Percentiles rank a stretch among this genome's conserved stretches.
These are phyloP conservation scores for Mucor indicus DNA, from an alignment of 371 early-diverging fungal species.

Conservation along the genomic window DNA sequence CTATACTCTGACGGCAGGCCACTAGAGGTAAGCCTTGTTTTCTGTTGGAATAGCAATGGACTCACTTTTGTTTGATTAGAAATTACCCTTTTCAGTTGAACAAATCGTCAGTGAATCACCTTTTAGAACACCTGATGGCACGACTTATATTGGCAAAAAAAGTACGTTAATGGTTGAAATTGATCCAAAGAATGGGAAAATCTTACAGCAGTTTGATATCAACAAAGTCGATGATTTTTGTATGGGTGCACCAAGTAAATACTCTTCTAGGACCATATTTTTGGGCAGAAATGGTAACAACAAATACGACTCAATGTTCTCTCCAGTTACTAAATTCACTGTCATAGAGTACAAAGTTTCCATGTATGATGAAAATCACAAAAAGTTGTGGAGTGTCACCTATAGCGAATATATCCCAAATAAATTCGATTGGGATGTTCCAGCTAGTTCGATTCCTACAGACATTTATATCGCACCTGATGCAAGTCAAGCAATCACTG, in stretches of 20 bases:
- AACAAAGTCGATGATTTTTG: slow-evolving; percentile 19
- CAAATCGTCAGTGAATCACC: slow-evolving; percentile 62
- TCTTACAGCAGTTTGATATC: slow-evolving; percentile 54
- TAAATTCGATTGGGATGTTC: slow-evolving; percentile 32
- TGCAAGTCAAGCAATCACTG: slow-evolving; percentile 30
- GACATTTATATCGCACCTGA: slow-evolving; percentile 43
- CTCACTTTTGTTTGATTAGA: slow-evolving; percentile 33
- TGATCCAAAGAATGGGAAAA: slow-evolving; percentile 65
- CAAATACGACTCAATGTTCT: background rate
- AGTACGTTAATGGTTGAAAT: slow-evolving; percentile 65
- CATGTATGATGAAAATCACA: slow-evolving; percentile 22
- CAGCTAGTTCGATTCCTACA: slow-evolving; percentile 16
- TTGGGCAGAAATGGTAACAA: slow-evolving; percentile 39
- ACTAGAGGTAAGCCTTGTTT: slow-evolving; percentile 43
- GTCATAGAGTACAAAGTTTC: slow-evolving; percentile 18
- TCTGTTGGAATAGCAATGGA: background rate
- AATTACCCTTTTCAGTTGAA: slow-evolving; percentile 71
- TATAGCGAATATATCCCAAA: slow-evolving; percentile 49
- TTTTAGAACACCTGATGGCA: slow-evolving; percentile 52
- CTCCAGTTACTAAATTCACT: background rate
- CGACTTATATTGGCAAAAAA: slow-evolving; percentile 68
- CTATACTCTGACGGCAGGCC: slow-evolving; percentile 55
- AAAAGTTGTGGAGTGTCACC: slow-evolving; percentile 34
- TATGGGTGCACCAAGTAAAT: slow-evolving; percentile 20
- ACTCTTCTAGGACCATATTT: slow-evolving; percentile 37